Evolutionary conservation across 495 filamentous ascomycete species (phyloP).

Genomic region (Neurospora pannonica): DNA sequence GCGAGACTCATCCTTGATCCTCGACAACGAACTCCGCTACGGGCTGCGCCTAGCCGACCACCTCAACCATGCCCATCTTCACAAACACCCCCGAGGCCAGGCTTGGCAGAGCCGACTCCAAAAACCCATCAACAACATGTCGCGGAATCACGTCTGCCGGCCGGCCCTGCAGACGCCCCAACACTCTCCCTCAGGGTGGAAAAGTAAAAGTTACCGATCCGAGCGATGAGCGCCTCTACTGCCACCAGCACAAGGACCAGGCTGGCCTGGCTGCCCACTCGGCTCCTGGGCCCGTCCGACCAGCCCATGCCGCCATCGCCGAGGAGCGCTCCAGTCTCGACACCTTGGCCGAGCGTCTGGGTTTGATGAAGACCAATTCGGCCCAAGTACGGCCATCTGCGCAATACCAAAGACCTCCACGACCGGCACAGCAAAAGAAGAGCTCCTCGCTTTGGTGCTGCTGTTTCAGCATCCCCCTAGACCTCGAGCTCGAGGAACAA

Average conservation of each 20-base stretch:
- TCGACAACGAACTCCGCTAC: not conserved
- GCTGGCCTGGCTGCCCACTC: constrained; percentile 40
- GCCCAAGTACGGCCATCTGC: constrained; percentile 5
- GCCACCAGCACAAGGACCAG: constrained; percentile 93
- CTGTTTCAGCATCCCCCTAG: constrained; percentile 31
- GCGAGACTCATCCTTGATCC: not conserved
- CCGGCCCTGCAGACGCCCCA: constrained; percentile 63
- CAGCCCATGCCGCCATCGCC: constrained; percentile 26
- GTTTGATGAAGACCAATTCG: constrained; percentile 42
- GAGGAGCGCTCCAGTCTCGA: constrained; percentile 68
- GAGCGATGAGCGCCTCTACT: constrained; percentile 49
- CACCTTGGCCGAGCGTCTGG: constrained; percentile 68
- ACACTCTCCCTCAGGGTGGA: constrained; percentile 34
- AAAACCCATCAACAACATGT: constrained; percentile 78
- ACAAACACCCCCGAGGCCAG: constrained; percentile 77
- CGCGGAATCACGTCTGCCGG: constrained; percentile 72
- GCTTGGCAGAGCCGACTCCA: constrained; percentile 68
- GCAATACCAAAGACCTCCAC: constrained; percentile 13
- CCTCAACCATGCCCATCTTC: constrained; percentile 60
- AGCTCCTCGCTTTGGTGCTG: constrained; percentile 26
- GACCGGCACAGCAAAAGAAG: constrained; percentile 23
- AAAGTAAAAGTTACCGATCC: constrained; percentile 41
- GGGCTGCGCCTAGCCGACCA: not conserved
- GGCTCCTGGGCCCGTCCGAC: constrained; percentile 26
- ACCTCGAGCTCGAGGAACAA: constrained; percentile 22